Evolutionary conservation across 768 basidiomycete species (phyloP).

Genomic region (Lactarius sanguifluus): DNA sequence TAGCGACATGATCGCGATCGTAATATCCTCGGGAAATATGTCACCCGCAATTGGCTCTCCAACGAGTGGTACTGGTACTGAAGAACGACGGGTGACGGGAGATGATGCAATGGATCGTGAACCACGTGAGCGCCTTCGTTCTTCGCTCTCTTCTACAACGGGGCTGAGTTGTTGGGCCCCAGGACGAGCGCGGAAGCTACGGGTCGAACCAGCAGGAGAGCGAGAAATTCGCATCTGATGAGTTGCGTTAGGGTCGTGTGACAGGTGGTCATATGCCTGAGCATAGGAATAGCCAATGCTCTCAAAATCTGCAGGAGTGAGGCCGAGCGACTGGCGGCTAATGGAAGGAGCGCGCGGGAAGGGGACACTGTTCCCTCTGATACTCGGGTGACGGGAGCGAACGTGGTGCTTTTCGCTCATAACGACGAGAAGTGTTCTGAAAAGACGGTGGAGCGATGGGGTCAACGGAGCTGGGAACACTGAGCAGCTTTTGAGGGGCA

Average conservation of each 20-base stretch:
- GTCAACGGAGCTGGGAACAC: conserved; percentile 16
- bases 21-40: conserved; percentile 29
- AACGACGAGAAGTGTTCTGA: conserved; percentile 20
- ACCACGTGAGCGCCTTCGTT: conserved; percentile 26
- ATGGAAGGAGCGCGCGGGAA: conserved; percentile 27
- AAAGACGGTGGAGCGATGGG: conserved; percentile 22
- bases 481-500: conserved; percentile 28
- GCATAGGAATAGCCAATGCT: conserved; percentile 28
- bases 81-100: conserved; percentile 12
- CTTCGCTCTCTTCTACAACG: conserved; percentile 29
- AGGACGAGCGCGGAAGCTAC: conserved; percentile 25
- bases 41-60: conserved; percentile 3
- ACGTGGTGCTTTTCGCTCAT: conserved; percentile 23
- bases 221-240: conserved; percentile 24
- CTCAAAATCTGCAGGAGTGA: conserved; percentile 19
- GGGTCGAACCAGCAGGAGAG: conserved; percentile 27
- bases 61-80: conserved; percentile 7
- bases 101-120: conserved; percentile 17
- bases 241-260: conserved; percentile 17
- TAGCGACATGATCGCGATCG: conserved; percentile 24
- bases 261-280: conserved; percentile 22
- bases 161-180: conserved; percentile 28
- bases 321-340: conserved; percentile 27
- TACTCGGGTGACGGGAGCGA: conserved; percentile 12
- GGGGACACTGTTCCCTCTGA: conserved; percentile 23